phyloP scores from a whole-genome alignment of 139 green algal species.

The Coccomyxa sp. region DNA sequence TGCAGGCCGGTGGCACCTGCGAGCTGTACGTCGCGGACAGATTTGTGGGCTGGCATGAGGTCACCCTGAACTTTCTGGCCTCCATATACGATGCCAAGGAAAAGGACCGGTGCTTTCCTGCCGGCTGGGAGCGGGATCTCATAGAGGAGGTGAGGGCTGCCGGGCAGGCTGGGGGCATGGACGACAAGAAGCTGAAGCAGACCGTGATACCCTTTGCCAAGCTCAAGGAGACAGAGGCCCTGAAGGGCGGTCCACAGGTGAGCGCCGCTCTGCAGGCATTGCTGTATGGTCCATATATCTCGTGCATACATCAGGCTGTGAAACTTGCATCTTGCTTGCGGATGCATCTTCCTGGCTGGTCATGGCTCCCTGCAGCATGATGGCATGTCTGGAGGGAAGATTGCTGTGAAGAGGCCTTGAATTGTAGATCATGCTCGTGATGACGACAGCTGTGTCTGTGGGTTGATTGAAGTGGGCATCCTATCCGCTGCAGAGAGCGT shows the following conservation, averaged over 20 bases:
- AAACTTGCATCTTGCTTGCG: no score
- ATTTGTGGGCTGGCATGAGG: constrained; percentile 84
- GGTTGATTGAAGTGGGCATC: no score
- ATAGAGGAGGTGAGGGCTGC: constrained; percentile 41
- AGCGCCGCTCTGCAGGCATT: no score
- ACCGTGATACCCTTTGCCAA: constrained; percentile 89
- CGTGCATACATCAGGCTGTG: no score
- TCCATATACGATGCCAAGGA: neutral
- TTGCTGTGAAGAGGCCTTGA: no score
- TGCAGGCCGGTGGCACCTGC: constrained; percentile 45
- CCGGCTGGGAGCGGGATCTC: constrained; percentile 1
- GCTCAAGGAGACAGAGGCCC: constrained; percentile 80
- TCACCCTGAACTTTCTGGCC: constrained; percentile 18
- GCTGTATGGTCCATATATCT: no score
- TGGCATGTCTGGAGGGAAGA: no score
- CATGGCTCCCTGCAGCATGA: no score
- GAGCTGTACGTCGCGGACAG: constrained; percentile 67
- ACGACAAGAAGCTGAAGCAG: constrained; percentile 36
- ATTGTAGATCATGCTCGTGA: no score
- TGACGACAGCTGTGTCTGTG: no score
- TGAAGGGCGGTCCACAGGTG: constrained; percentile 54
- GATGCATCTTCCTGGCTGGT: no score
- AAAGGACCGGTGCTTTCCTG: neutral
- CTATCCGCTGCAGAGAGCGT: no score
- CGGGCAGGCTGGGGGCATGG: constrained; percentile 2